Base-by-base conservation (phyloP, 805 yeast species). In the Metschnikowia amazonensis region DNA sequence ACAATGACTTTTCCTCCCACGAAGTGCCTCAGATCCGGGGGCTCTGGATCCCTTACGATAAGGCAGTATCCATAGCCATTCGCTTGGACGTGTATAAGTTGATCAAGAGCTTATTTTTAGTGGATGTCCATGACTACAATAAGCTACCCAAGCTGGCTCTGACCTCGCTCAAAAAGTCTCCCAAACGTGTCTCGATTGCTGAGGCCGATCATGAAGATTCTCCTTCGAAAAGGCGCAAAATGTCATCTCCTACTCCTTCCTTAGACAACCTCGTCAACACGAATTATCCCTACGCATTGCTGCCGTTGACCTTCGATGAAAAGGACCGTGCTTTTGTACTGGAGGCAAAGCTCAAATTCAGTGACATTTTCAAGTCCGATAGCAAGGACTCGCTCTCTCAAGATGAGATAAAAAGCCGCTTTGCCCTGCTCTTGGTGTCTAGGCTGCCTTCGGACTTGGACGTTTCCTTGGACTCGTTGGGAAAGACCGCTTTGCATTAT, bases 251-350 rank as follows among this genome's bases (percentile, higher is more conserved):
- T 16, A n/a, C 14, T 41, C n/a, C 10, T 6, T 13, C 25, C 36
- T 11, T 32, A n/a, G 42, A 13, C n/a, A 5, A 23, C 23, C 27
- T 29, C 29, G 31, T 24, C 9, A 76, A 76, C 48, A 68, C 78
- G 29, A 71, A 74, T 51, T 60, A 65, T 24, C 81, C 81, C 2
- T 74, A 63, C 56, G 65, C 84, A 0, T 55, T 80, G 38, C 73
- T 71, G 27, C 84, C 85, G 14, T 55, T 42, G 43, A 36, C 40
- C 9, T 37, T 78, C 13, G 53, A 65, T 11, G 57, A 62, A 17
- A 65, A 59, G 13, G 61, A 67, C 11, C 56, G 53, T 3, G 70
- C 67, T 5, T 43, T 64, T 20, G 53, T 59, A 5, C 56, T 66
- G 29, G 70, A 67, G 13, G 56, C 67, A 20, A 71, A 67, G 52